Conservation (phyloP, 345 rosid genomes). For the Lepidium africanum region DNA sequence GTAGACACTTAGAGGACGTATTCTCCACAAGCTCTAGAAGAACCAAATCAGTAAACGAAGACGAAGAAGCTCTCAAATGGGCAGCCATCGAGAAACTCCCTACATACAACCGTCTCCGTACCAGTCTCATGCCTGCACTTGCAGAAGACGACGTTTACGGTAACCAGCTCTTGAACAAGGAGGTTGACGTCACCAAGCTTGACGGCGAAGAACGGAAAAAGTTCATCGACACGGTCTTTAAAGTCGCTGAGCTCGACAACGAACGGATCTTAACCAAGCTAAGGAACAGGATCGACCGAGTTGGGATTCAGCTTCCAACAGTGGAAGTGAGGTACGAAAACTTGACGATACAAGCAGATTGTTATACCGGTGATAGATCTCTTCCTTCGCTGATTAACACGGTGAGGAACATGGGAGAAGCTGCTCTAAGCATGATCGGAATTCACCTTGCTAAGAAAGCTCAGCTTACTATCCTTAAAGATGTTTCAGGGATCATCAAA, state of each 20-base stretch:
- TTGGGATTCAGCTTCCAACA: constrained; percentile 63
- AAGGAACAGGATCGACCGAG: constrained; percentile 69
- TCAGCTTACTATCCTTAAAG: constrained; percentile 61
- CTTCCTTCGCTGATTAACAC: constrained; percentile 63
- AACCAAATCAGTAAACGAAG: constrained; percentile 47
- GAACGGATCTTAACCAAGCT: constrained; percentile 68
- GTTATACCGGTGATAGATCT: constrained; percentile 66
- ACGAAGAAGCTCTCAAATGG: constrained; percentile 94
- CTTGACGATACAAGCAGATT: constrained; percentile 54
- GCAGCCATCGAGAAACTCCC: constrained; percentile 92
- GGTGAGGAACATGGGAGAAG: constrained; percentile 52
- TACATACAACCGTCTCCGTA: constrained; percentile 69
- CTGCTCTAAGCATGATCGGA: constrained; percentile 48
- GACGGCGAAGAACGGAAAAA: constrained; percentile 53
- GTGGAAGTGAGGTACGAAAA: constrained; percentile 62
- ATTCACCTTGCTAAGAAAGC: constrained; percentile 46
- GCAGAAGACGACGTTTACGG: constrained; percentile 36
- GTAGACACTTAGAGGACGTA: constrained; percentile 59
- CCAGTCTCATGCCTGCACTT: constrained; percentile 54
- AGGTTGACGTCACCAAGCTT: constrained; percentile 70
- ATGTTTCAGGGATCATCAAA: constrained; percentile 56
- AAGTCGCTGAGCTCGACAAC: constrained; percentile 84
- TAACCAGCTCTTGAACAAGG: constrained; percentile 30
- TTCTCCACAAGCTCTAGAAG: constrained; percentile 48
- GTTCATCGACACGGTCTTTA: constrained; percentile 67